Evolutionary conservation across 2,329 filamentous ascomycete genomes (phyloP).

Genomic region (Huntiella decipiens): DNA sequence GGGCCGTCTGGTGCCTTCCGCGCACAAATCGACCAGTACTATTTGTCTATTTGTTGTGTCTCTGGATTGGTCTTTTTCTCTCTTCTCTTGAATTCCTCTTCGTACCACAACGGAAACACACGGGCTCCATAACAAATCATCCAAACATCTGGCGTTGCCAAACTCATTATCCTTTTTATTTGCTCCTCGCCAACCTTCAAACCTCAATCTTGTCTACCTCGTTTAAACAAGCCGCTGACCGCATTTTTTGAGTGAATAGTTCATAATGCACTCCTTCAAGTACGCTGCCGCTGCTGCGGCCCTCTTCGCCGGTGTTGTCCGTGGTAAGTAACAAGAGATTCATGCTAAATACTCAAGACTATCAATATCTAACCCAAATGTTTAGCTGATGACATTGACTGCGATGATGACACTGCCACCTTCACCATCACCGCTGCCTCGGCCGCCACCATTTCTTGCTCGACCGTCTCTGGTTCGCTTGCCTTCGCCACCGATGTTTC

Average conservation of each 20-base stretch:
- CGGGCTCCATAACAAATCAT: too few species aligned
- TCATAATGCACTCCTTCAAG: conserved; percentile 29
- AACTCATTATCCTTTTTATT: too few species aligned
- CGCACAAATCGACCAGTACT: too few species aligned
- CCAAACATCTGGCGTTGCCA: too few species aligned
- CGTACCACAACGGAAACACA: too few species aligned
- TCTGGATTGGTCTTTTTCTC: too few species aligned
- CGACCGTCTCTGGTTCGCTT: conserved; percentile 39
- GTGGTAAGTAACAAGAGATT: conserved; percentile 20
- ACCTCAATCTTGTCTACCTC: too few species aligned
- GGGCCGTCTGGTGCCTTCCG: too few species aligned
- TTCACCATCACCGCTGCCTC: conserved; percentile 41
- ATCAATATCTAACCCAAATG: not conserved
- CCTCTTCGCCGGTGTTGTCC: conserved; percentile 22
- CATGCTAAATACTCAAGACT: not conserved
- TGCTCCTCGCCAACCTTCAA: too few species aligned
- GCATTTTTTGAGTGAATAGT: not conserved
- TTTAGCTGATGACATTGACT: conserved; percentile 11
- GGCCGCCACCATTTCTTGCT: conserved; percentile 44
- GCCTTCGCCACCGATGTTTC: conserved; percentile 23
- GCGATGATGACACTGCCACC: conserved; percentile 19
- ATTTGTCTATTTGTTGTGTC: too few species aligned
- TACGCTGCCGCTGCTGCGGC: conserved; percentile 27
- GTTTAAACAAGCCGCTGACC: not conserved
- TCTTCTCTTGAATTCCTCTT: too few species aligned